Evolutionary conservation across 192 early-diverging fungal genomes (phyloP).

Genomic region (Coemansia sp.): DNA sequence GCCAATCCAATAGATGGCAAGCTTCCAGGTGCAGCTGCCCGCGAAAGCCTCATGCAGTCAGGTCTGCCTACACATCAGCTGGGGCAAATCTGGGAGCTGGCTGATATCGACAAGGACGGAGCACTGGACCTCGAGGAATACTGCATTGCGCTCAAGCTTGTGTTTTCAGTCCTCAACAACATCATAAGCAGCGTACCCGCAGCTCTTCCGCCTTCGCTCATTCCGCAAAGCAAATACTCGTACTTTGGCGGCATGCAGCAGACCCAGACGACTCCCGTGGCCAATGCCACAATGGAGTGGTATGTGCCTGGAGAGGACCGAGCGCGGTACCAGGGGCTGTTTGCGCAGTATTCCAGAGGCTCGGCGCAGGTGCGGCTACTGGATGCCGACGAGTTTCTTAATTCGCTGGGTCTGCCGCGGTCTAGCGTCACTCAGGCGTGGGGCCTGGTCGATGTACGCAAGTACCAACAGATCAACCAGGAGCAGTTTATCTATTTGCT

Average conservation of each 20-base stretch:
- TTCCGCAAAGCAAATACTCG: slow-evolving; percentile 67
- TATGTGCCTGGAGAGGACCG: slow-evolving; percentile 42
- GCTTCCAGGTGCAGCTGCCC: slow-evolving; percentile 42
- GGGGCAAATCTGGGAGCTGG: slow-evolving; percentile 63
- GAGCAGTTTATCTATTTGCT: slow-evolving; percentile 55
- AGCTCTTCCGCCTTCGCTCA: slow-evolving; percentile 62
- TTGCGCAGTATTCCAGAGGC: slow-evolving; percentile 37
- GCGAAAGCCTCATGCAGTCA: slow-evolving; percentile 51
- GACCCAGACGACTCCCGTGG: neutral
- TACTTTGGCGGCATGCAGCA: slow-evolving; percentile 20
- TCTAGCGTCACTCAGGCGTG: slow-evolving; percentile 37
- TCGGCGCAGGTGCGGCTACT: slow-evolving; percentile 38
- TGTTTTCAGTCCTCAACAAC: slow-evolving; percentile 66
- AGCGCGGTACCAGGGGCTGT: slow-evolving; percentile 33
- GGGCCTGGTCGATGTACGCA: slow-evolving; percentile 54
- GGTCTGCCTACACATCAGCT: slow-evolving; percentile 49
- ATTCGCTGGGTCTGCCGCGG: slow-evolving; percentile 37
- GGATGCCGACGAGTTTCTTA: slow-evolving; percentile 51
- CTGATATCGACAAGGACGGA: slow-evolving; percentile 82
- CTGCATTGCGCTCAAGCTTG: slow-evolving; percentile 74
- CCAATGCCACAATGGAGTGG: slow-evolving; percentile 50
- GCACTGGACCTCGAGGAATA: slow-evolving; percentile 83
- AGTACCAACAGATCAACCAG: slow-evolving; percentile 54
- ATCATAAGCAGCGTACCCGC: slow-evolving; percentile 57
- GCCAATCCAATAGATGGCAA: slow-evolving; percentile 45